phyloP scores from a whole-genome alignment of 257 asterid species.

The Solanum raphanifolium region DNA sequence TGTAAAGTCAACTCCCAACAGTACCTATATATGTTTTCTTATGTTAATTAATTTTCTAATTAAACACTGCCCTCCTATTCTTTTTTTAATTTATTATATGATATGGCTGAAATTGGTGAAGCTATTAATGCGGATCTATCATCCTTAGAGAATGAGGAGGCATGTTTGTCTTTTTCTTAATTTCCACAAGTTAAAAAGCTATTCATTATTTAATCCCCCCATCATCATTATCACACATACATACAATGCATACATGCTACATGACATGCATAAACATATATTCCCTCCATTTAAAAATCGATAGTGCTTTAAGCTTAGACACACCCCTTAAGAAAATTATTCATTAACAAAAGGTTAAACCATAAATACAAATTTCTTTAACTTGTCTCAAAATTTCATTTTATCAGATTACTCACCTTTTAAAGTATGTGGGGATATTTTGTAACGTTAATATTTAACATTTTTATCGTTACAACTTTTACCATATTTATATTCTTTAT shows the following conservation, averaged over 20 bases:
- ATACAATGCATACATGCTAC: not conserved
- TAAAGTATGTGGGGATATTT: too few species aligned
- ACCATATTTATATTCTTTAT: too few species aligned
- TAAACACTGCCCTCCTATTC: not conserved
- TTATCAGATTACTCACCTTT: too few species aligned
- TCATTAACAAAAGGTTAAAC: not conserved
- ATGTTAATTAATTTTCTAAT: slow-evolving; percentile 12
- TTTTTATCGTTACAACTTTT: too few species aligned
- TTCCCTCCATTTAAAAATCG: not conserved
- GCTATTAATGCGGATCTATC: slow-evolving; percentile 56
- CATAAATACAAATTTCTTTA: too few species aligned
- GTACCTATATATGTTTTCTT: slow-evolving; percentile 26
- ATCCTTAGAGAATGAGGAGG: slow-evolving; percentile 26
- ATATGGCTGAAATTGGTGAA: slow-evolving; percentile 25
- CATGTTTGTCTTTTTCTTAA: slow-evolving; percentile 32
- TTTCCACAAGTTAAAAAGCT: not conserved
- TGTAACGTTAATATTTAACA: too few species aligned
- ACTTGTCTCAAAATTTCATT: too few species aligned
- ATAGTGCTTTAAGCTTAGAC: too few species aligned
- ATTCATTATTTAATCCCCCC: not conserved
- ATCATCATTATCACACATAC: not conserved
- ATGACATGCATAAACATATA: not conserved
- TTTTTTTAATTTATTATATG: not conserved
- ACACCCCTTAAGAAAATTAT: too few species aligned
- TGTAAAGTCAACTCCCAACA: slow-evolving; percentile 81